Evolutionary conservation across 179 eudicot genomes (phyloP), one percentile per base, ranked within the genome.

Genomic region (Beta macrorhiza): DNA sequence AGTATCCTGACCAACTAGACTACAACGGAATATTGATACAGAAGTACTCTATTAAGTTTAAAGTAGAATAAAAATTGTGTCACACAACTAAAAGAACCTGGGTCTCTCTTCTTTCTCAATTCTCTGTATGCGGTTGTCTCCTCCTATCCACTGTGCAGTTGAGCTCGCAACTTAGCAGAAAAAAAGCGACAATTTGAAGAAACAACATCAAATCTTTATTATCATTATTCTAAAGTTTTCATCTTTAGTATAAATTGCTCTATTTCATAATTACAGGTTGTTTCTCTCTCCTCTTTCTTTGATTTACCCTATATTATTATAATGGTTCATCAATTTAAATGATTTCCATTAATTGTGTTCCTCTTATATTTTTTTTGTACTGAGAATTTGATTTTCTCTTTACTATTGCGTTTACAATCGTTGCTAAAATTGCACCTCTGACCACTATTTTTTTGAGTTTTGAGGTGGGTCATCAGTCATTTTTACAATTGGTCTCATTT

Each of bases 1-100:
- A 93, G 93, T 93, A 93, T 94, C 98, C 97, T 94, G 59, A 91
- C 98, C 97, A 93, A 70, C 97, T 93, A 94, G 98, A 94, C 98
- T 94, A 94, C 96, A 94, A 93, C 93, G 94, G 96, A 93, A 69
- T 61, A 13, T 22, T 14, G 65, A 5, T 47, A 47, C 5, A 1
- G 5, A 5, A 7, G 8, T 5, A 5, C 5, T 47, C 51, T n/a
- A 0, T 8, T 10, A 4, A 2, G 11, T 0, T 22, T 0, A 2
- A 1, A 22, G 5, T 2, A 17, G 5, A 59, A 19, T 0, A 1
- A 5, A 15, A 19, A 56, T 0, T 1, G 16, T 11, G 16, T 57
- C 5, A 14, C 5, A 57, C 12, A 55, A 2, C 12, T 10, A 55
- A 29, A 3, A 10, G 12, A 11, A 16, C 95, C 95, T 92, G 91